phyloP scores from a whole-genome alignment of 2,329 filamentous ascomycete species.

The Colletotrichum sp. region DNA sequence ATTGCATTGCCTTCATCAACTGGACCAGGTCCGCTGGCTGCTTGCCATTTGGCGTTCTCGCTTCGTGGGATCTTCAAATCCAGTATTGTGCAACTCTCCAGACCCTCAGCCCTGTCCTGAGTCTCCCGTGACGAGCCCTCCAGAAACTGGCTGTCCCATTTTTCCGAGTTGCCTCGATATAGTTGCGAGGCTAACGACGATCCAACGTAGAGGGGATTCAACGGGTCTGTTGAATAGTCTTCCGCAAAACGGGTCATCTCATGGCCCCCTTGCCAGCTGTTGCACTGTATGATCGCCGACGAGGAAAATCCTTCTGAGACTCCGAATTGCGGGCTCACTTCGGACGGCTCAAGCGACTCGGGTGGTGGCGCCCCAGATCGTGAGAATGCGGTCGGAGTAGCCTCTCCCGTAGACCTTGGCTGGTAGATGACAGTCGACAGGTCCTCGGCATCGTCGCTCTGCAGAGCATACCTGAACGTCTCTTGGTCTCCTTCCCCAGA shows the following conservation, averaged over 20 bases:
- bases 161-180: not conserved
- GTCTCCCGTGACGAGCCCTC: not conserved
- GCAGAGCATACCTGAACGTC: not conserved
- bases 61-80: not conserved
- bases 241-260: not conserved
- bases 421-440: not conserved
- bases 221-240: not conserved
- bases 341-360: not conserved
- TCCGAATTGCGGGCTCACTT: not conserved
- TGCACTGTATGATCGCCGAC: not conserved
- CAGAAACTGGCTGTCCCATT: not conserved
- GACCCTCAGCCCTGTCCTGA: not conserved
- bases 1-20: not conserved
- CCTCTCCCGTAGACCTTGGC: not conserved
- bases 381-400: too few relatives aligned
- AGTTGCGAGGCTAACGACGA: not conserved
- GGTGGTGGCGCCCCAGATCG: not conserved
- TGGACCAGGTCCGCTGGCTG: not conserved
- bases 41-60: not conserved
- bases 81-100: not conserved
- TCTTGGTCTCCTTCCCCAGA: not conserved
- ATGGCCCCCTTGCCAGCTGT: not conserved
- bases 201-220: not conserved
- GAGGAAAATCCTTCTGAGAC: not conserved
- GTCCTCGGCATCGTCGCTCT: not conserved